phyloP scores from a whole-genome alignment of 108 stramenopile species.

The Conticribra guillardii region DNA sequence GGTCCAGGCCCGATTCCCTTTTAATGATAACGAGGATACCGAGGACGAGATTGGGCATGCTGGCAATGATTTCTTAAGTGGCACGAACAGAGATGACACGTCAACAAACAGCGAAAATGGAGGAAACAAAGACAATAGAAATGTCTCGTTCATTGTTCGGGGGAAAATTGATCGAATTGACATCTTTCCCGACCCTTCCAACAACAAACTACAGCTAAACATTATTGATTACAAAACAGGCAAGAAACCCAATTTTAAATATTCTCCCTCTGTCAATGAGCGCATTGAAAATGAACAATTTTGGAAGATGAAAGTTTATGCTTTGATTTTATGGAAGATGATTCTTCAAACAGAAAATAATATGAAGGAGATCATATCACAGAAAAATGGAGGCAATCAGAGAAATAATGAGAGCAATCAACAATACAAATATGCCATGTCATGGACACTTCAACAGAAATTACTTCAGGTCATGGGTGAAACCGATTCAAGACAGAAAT shows the following conservation, averaged over 20 bases:
- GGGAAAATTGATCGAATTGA: conserved; percentile 92
- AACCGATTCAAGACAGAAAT: conserved; percentile 12
- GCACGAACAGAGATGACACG: no score
- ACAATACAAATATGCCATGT: conserved; percentile 35
- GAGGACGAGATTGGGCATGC: conserved; percentile 6
- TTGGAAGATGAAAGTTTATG: conserved; percentile 89
- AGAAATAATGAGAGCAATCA: conserved; percentile 4
- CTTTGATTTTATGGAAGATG: conserved; percentile 74
- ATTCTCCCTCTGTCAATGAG: conserved; percentile 71
- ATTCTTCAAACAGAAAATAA: conserved; percentile 27
- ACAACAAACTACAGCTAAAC: conserved; percentile 49
- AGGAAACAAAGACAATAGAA: neutral
- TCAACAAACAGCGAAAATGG: no score
- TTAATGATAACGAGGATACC: neutral
- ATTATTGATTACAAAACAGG: conserved; percentile 92
- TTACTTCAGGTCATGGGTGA: conserved; percentile 20
- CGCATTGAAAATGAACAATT: conserved; percentile 76
- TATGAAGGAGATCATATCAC: conserved; percentile 1
- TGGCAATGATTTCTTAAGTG: no score
- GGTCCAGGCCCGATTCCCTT: conserved; percentile 62
- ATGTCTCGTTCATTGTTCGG: conserved; percentile 55
- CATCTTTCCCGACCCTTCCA: conserved; percentile 42
- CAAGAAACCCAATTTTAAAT: conserved; percentile 87
- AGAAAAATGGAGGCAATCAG: conserved; percentile 4
- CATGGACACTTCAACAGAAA: conserved; percentile 43